Evolutionary conservation across 768 basidiomycete species (phyloP).

Genomic region (Cystobasidium ongulense): DNA sequence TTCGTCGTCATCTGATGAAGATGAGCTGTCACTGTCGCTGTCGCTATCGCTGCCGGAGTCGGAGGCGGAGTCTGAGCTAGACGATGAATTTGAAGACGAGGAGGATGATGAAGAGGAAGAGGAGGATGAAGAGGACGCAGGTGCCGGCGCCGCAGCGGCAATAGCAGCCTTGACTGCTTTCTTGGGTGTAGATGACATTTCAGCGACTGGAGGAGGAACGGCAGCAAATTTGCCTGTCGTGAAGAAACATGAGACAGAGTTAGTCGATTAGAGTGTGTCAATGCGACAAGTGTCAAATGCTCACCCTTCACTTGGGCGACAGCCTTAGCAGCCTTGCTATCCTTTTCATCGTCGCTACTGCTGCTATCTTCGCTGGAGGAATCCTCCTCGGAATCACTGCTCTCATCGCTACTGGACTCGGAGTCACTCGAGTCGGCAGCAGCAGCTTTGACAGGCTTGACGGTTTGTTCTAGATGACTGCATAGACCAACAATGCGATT

Average conservation of each 20-base stretch:
- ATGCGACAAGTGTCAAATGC: neutral
- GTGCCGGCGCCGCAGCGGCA: constrained; percentile 32
- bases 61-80: constrained; percentile 42
- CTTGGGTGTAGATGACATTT: constrained; percentile 23
- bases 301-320: neutral
- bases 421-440: neutral
- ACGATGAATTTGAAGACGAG: constrained; percentile 32
- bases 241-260: constrained; percentile 8
- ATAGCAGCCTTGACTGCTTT: constrained; percentile 34
- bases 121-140: constrained; percentile 39
- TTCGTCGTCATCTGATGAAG: constrained; percentile 9
- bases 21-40: neutral
- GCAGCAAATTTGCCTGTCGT: neutral
- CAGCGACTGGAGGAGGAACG: constrained; percentile 27
- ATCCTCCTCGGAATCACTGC: neutral
- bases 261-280: neutral
- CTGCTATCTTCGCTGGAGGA: neutral
- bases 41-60: neutral
- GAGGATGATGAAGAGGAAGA: constrained; percentile 38
- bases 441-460: neutral
- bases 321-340: neutral
- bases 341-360: neutral
- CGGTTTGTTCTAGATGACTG: neutral
- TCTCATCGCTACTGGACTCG: neutral
- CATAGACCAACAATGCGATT: neutral